Conservation (phyloP, 805 yeast species). For the Candida chilensis region DNA sequence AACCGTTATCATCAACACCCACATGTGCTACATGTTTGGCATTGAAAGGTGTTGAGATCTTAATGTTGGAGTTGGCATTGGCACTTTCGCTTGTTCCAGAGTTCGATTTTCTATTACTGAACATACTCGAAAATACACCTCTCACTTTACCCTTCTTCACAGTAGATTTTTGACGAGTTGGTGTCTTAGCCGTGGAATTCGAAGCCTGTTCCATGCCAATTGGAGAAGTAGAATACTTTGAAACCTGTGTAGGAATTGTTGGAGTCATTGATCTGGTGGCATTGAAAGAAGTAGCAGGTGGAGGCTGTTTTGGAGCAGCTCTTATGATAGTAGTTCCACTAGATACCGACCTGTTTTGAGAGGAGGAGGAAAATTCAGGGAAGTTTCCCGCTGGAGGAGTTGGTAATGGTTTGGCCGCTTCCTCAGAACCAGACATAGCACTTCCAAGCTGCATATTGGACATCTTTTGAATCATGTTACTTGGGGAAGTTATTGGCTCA, state of each 20-base stretch:
- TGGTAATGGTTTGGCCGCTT: too few species aligned
- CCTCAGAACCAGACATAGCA: too few species aligned
- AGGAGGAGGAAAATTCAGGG: too few species aligned
- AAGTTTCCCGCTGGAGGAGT: too few species aligned
- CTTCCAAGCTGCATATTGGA: too few species aligned
- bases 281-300: conserved; percentile 2
- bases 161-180: conserved; percentile 2
- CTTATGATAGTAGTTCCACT: conserved; percentile 28
- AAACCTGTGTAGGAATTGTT: conserved; percentile 6
- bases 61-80: conserved; percentile 16
- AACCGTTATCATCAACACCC: conserved; percentile 81
- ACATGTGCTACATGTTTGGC: conserved; percentile 91
- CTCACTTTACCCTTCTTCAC: conserved; percentile 42
- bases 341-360: too few species aligned
- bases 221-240: conserved; percentile 2
- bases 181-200: background rate
- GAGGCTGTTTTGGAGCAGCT: conserved; percentile 23
- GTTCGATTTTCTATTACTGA: conserved; percentile 20
- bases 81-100: conserved; percentile 1
- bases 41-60: conserved; percentile 87
- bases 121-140: conserved; percentile 49
- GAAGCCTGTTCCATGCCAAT: conserved; percentile 2
- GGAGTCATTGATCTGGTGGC: conserved; percentile 6
- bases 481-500: too few species aligned
- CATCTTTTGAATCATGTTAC: background rate